phyloP scores from a whole-genome alignment of 1,284 basidiomycete species.

The Puccinia hordei region DNA sequence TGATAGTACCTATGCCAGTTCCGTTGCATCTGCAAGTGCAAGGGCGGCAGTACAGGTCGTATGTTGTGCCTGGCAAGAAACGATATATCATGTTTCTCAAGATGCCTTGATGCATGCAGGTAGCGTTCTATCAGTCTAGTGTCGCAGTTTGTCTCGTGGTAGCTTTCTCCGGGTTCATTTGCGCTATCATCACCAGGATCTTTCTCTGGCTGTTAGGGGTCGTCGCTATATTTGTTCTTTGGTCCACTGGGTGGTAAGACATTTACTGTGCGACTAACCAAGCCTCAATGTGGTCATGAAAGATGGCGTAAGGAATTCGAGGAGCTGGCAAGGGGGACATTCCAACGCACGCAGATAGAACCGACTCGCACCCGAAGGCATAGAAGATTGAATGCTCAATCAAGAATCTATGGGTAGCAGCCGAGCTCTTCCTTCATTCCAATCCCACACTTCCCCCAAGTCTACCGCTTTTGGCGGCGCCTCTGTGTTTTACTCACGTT shows the following conservation, averaged over 20 bases:
- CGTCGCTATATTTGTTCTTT: conserved; percentile 26
- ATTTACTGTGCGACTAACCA: conserved; percentile 31
- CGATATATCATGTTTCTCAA: conserved; percentile 24
- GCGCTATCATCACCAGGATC: conserved; percentile 35
- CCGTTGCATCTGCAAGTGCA: neutral
- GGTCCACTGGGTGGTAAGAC: conserved; percentile 24
- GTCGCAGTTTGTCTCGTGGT: conserved; percentile 28
- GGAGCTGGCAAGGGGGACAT: conserved; percentile 21
- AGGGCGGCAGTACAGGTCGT: neutral
- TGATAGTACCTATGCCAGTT: conserved; percentile 4
- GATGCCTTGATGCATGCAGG: conserved; percentile 15
- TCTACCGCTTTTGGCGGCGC: conserved; percentile 15
- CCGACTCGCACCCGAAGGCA: conserved; percentile 14
- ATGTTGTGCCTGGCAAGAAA: conserved; percentile 22
- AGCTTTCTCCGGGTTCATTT: conserved; percentile 27
- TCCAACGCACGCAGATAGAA: conserved; percentile 17
- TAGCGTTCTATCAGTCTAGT: conserved; percentile 43
- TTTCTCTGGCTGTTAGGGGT: conserved; percentile 12
- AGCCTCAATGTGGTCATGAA: conserved; percentile 30
- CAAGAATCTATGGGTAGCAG: conserved; percentile 9
- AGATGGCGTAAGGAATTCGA: conserved; percentile 38
- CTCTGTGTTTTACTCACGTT: conserved; percentile 38
- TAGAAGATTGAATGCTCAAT: conserved; percentile 12
- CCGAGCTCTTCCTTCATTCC: conserved; percentile 8
- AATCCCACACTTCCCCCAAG: neutral